Percentiles rank a stretch among this genome's conserved stretches.
These are phyloP conservation scores for Hyphochytrium catenoides DNA, from an alignment of 352 stramenopile species.

Conservation along the genomic window DNA sequence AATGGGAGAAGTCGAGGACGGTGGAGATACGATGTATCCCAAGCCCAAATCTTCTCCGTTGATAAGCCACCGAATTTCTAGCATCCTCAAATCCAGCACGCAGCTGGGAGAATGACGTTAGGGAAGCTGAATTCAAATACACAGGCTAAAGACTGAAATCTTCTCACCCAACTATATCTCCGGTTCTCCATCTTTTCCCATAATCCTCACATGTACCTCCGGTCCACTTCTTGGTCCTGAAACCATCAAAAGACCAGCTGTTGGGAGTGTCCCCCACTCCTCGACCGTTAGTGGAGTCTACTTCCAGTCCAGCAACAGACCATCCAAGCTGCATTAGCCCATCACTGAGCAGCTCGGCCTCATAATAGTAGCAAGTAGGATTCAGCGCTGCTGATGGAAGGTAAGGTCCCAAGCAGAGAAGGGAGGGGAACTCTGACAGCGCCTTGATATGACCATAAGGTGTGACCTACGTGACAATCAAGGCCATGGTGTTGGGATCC, in stretches of 20 bases:
- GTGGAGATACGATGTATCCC: too few relatives aligned
- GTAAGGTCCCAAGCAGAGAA: too few relatives aligned
- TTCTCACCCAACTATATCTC: slow-evolving; percentile 62
- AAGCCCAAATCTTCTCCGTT: slow-evolving; percentile 50
- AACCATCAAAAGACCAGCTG: slow-evolving; percentile 76
- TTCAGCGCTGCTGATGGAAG: too few relatives aligned
- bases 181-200: slow-evolving; percentile 36
- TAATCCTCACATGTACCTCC: slow-evolving; percentile 44
- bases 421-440: too few relatives aligned
- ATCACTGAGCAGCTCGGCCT: slow-evolving; percentile 59
- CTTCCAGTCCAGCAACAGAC: slow-evolving; percentile 46
- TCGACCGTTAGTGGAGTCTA: slow-evolving; percentile 54
- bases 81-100: too few relatives aligned
- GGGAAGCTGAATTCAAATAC: too few relatives aligned
- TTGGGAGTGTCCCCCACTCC: slow-evolving; percentile 66
- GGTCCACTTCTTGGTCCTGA: slow-evolving; percentile 67
- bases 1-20: slow-evolving; percentile 8
- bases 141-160: too few relatives aligned
- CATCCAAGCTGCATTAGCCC: slow-evolving; percentile 79
- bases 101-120: too few relatives aligned
- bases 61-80: slow-evolving; percentile 2
- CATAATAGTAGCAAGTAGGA: too few relatives aligned
- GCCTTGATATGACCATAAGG: too few relatives aligned
- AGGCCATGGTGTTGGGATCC: too few relatives aligned
- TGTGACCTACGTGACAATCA: too few relatives aligned